Evolutionary conservation across 179 eudicot species (phyloP).

Genomic region (Beta macrorhiza): DNA sequence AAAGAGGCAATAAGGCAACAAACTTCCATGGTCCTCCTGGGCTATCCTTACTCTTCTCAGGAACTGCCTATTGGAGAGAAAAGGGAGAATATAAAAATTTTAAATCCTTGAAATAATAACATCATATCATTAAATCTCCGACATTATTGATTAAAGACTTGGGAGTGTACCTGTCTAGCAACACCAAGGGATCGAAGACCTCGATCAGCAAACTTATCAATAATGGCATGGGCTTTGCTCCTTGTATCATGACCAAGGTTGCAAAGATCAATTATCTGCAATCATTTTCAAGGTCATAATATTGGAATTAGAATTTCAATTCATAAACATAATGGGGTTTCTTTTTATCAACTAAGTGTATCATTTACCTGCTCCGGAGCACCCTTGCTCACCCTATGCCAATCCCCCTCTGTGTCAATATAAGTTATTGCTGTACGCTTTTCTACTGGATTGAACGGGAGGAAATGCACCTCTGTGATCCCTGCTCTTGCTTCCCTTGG

Average conservation of each 20-base stretch:
- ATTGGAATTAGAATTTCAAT: neutral
- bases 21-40: conserved; percentile 75
- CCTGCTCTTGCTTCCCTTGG: conserved; percentile 93
- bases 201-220: conserved; percentile 83
- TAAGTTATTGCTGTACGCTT: conserved; percentile 87
- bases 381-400: conserved; percentile 83
- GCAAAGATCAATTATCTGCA: conserved; percentile 73
- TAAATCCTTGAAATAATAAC: neutral
- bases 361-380: conserved; percentile 78
- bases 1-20: conserved; percentile 73
- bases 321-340: neutral
- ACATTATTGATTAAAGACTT: neutral
- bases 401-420: conserved; percentile 49
- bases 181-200: conserved; percentile 82
- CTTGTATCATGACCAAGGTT: conserved; percentile 40
- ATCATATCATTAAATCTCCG: neutral
- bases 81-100: neutral
- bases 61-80: conserved; percentile 40
- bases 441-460: conserved; percentile 83
- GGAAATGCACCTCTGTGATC: conserved; percentile 75
- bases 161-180: conserved; percentile 46
- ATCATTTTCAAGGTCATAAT: neutral
- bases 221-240: conserved; percentile 57
- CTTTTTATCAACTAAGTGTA: neutral
- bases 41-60: conserved; percentile 83